These are phyloP conservation scores for Castanea sativa DNA, from an alignment of 306 rosid species.

Conservation along the genomic window DNA sequence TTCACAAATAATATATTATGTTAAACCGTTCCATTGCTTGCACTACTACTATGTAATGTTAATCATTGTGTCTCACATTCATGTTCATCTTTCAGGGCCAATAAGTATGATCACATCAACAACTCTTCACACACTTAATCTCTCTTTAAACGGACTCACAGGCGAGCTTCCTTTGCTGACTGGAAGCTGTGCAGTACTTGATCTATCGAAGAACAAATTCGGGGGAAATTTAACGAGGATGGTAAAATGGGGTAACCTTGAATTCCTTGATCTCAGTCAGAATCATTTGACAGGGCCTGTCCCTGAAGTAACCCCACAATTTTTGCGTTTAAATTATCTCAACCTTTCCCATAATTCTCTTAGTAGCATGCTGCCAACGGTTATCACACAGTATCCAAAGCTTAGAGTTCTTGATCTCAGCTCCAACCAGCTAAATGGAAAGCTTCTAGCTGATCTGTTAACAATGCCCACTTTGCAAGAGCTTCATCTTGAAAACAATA, in stretches of 20 bases:
- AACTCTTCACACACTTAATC: conserved; percentile 60
- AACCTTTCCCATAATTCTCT: conserved; percentile 76
- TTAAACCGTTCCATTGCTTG: conserved; percentile 6
- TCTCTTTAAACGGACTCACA: conserved; percentile 69
- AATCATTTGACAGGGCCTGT: conserved; percentile 72
- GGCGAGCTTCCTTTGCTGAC: conserved; percentile 86
- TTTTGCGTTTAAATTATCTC: conserved; percentile 73
- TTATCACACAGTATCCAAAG: conserved; percentile 75
- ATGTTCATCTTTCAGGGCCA: conserved; percentile 63
- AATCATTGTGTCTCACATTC: conserved; percentile 26
- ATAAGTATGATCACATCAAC: conserved; percentile 70
- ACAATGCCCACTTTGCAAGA: conserved; percentile 75
- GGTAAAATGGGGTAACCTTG: conserved; percentile 87
- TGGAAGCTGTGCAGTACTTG: conserved; percentile 88
- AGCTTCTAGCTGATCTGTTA: conserved; percentile 51
- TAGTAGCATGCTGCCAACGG: conserved; percentile 57
- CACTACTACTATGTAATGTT: background rate
- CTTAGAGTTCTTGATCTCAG: conserved; percentile 85
- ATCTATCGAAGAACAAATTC: conserved; percentile 78
- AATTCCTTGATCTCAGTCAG: conserved; percentile 83
- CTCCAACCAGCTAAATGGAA: conserved; percentile 72
- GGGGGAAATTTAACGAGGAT: conserved; percentile 81
- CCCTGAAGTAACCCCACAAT: conserved; percentile 83
- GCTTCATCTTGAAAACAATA: conserved; percentile 70
- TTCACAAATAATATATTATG: background rate